phyloP scores from a whole-genome alignment of 345 rosid species.

The Ailanthus altissimus region DNA sequence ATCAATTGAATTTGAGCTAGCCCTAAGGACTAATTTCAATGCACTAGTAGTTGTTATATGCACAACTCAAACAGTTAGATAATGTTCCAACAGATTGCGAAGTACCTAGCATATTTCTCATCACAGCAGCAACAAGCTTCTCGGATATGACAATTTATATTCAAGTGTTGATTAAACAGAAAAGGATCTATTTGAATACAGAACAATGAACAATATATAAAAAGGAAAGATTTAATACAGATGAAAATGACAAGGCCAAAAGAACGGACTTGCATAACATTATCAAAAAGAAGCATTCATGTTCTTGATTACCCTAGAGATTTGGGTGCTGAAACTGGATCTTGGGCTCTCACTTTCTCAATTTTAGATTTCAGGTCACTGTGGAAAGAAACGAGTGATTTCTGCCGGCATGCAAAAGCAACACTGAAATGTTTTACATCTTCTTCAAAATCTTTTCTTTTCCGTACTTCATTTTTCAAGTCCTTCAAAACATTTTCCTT shows the following conservation, averaged over 20 bases:
- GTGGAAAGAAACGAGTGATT: constrained; percentile 55
- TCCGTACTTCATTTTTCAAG: constrained; percentile 54
- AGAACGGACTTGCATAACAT: background rate
- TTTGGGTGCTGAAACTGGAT: constrained; percentile 44
- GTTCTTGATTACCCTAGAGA: constrained; percentile 34
- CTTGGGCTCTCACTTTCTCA: constrained; percentile 53
- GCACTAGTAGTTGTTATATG: background rate
- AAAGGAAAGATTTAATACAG: background rate
- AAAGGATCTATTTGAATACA: background rate
- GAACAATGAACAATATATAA: background rate
- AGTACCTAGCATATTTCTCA: too few species aligned
- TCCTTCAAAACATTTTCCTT: constrained; percentile 68
- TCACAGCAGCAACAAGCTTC: background rate
- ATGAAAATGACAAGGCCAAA: background rate
- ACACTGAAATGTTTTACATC: constrained; percentile 68
- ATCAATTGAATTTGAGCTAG: background rate
- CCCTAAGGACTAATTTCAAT: background rate
- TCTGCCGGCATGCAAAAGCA: constrained; percentile 66
- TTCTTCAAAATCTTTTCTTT: constrained; percentile 66
- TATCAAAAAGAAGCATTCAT: background rate
- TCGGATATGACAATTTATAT: background rate
- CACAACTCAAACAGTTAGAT: background rate
- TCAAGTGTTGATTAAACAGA: background rate
- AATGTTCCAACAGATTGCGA: too few species aligned
- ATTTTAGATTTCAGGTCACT: constrained; percentile 63